Evolutionary conservation across 1,284 basidiomycete genomes (phyloP), one percentile per base, ranked within the genome.

Genomic region (Trametes pubescens): DNA sequence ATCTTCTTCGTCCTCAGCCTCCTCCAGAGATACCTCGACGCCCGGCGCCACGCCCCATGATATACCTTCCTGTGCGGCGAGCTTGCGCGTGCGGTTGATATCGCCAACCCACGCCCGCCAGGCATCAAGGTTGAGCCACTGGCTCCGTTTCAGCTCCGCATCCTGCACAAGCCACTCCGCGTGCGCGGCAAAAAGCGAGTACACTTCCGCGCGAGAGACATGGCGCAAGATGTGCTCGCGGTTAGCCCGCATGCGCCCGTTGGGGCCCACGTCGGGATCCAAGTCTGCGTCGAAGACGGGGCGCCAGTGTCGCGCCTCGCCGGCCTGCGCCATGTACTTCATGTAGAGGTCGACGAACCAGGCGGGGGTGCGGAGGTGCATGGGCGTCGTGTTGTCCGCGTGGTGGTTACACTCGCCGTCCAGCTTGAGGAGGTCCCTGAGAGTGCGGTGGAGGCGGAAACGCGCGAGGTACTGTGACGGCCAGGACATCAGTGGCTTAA

Each of bases 121-220:
- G 16, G 77, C 71, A 0, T 62, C 61, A 1, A 84, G 67, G 62
- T 85, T 77, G 16, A 88, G 65, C 37, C 80, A 62, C 44, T 73
- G 74, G 10, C 73, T 62, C 66, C 13, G 70, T 67, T 18, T 54
- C 66, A 32, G 8, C 34, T 76, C 72, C 57, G 80, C 80, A 44
- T 86, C 77, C 2, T 80, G 78, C 44, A 86, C 70, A 8, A 88
- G 65, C 86, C 86, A 88, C 40, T 81, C 79, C 0, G 80, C 80
- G 10, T 87, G 84, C 24, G 77, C 74, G 18, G 84, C 84, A 61
- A 86, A 81, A 7, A 79, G 65, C 6, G 79, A 77, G 22, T 75
- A 70, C 21, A 86, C 72, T 66, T 85, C 82, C 24, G 82, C 78
- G 44, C 63, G 75, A 44, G 83, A 76, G 40, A 86, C 73, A 64